These are phyloP conservation scores for Westerdykella ornata DNA, from an alignment of 2,329 filamentous ascomycete species.

Conservation along the genomic window DNA sequence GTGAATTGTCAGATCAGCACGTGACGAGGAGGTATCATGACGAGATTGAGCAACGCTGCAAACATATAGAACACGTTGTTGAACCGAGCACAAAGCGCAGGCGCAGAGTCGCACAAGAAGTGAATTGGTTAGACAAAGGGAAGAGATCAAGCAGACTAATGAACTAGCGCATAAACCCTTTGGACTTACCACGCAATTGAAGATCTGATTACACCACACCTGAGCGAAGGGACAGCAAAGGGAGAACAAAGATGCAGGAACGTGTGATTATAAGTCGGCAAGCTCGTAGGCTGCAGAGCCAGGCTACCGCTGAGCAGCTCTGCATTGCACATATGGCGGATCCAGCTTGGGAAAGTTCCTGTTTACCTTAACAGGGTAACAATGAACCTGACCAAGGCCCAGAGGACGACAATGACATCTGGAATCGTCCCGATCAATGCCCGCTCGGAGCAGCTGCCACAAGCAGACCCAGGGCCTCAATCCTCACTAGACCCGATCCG, in stretches of 20 bases:
- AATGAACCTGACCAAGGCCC: constrained; percentile 13
- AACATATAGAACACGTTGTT: constrained; percentile 6
- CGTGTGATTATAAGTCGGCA: constrained; percentile 24
- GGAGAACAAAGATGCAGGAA: constrained; percentile 12
- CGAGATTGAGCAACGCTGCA: constrained; percentile 1
- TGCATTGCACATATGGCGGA: constrained; percentile 9
- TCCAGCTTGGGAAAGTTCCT: constrained; percentile 23
- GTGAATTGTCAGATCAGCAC: constrained; percentile 15
- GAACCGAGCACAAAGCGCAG: background rate
- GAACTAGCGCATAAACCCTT: too few relatives aligned
- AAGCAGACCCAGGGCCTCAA: constrained; percentile 10
- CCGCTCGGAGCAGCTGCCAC: constrained; percentile 12
- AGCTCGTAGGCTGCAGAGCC: constrained; percentile 8
- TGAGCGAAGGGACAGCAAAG: constrained; percentile 10
- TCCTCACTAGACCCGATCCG: constrained; percentile 17
- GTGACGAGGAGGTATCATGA: constrained; percentile 11
- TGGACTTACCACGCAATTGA: constrained; percentile 26
- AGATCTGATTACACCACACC: constrained; percentile 18
- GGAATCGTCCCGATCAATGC: constrained; percentile 6
- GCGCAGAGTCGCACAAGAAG: background rate
- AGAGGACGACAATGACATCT: constrained; percentile 14
- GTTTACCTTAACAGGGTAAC: constrained; percentile 17
- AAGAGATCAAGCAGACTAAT: background rate
- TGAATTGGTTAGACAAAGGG: background rate
- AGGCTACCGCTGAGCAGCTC: constrained; percentile 16